Base-by-base conservation (phyloP, 257 asterid genomes). In the Penstemon newberryi region DNA sequence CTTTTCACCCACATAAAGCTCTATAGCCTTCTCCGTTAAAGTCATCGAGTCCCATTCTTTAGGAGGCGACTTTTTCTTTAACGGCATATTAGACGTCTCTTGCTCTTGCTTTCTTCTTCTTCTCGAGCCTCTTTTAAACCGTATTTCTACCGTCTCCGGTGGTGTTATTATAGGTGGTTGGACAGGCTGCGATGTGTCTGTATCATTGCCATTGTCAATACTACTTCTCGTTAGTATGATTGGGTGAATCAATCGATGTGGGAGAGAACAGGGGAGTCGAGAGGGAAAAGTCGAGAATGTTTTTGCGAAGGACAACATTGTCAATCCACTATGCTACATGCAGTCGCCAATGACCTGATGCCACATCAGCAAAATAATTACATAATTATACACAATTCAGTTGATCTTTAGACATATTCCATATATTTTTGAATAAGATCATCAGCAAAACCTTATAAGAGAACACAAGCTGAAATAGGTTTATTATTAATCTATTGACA, bases 1-100 rank as follows among this genome's bases (percentile, higher is more conserved):
- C 76, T 87, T 92, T 73, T 89, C 96, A 6, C 96, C 95, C 68
- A 87, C 46, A 19, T 92, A 89, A 51, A 92, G 51, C 81, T 89
- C 96, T n/a, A 77, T 15, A 4, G 89, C 92, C 81, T 92, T 92
- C 83, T 92, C 96, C 2, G 57, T 5, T 0, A 87, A 65, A 4
- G 72, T 89, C 96, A 92, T 92, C 8, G 89, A 79, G 7, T 89
- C 95, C 98, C 96, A 92, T 3, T 87, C 85, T 81, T 92, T 91
- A 1, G 77, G 86, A 36, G 82, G 55, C 25, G 75, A 11, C 19
- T 77, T 61, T 66, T 81, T 51, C 18, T 75, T 80, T 18, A 42
- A 11, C 8, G 51, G 12, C 69, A 13, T 56, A 40, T 80, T 78
- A 8, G 68, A 73, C 0, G 45, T 7, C 0, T 74, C 83, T 52